phyloP scores from a whole-genome alignment of 805 yeast species.

The Lipomyces anomalus region DNA sequence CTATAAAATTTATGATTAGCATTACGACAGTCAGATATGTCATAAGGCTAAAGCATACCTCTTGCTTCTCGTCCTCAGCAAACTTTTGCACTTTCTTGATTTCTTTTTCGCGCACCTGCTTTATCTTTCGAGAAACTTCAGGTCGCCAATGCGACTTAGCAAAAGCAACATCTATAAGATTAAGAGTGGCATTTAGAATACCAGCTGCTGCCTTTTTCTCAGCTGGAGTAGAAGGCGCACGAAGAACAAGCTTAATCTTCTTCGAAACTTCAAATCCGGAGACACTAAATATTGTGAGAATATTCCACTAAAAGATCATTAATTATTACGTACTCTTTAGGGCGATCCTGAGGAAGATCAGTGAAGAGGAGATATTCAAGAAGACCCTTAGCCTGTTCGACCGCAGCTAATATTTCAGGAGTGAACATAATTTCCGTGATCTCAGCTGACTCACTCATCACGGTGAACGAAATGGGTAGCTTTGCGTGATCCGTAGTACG shows the following conservation, averaged over 20 bases:
- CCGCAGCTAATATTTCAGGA: constrained; percentile 40
- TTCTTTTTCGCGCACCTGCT: constrained; percentile 72
- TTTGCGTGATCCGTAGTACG: constrained; percentile 66
- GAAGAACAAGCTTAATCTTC: constrained; percentile 50
- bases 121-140: constrained; percentile 71
- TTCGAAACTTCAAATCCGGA: constrained; percentile 25
- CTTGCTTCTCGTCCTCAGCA: constrained; percentile 61
- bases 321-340: constrained; percentile 38
- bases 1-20: too few relatives aligned
- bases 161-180: constrained; percentile 54
- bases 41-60: too few relatives aligned
- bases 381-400: constrained; percentile 41
- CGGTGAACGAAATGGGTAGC: constrained; percentile 70
- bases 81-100: constrained; percentile 60
- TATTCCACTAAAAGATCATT: not conserved
- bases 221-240: constrained; percentile 44
- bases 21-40: too few relatives aligned
- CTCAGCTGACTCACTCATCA: constrained; percentile 85
- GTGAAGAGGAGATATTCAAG: constrained; percentile 72
- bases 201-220: constrained; percentile 48
- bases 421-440: constrained; percentile 61
- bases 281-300: too few relatives aligned
- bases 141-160: constrained; percentile 54
- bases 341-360: constrained; percentile 74
- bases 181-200: constrained; percentile 52